Conservation (phyloP, 2,329 filamentous ascomycete genomes). For the Cladosporium sp. region DNA sequence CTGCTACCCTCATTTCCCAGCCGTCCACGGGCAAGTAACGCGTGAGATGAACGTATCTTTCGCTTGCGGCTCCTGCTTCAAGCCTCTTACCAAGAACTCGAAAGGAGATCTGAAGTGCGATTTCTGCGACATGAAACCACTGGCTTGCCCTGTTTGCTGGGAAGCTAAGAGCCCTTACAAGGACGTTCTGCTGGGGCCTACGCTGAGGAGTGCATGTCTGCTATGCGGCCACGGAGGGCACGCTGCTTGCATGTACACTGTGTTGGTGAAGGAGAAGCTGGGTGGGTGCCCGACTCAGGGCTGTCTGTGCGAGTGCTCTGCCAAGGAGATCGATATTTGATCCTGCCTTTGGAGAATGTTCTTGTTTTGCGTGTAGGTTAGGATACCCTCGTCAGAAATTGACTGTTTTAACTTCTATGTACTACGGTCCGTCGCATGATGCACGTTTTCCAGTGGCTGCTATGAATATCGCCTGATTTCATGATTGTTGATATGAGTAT, state of each 20-base stretch:
- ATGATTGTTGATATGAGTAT: no score
- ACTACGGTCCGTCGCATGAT: no score
- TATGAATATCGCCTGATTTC: no score
- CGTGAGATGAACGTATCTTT: constrained; percentile 52
- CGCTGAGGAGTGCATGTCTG: constrained; percentile 52
- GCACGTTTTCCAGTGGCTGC: no score
- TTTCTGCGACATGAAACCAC: constrained; percentile 41
- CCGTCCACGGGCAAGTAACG: constrained; percentile 54
- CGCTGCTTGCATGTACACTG: constrained; percentile 52
- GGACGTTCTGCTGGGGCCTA: constrained; percentile 30
- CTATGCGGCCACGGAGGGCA: constrained; percentile 60
- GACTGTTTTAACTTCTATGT: no score
- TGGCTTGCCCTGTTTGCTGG: constrained; percentile 9
- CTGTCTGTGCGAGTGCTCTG: constrained; percentile 56
- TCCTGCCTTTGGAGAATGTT: not conserved
- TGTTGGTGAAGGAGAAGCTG: constrained; percentile 48
- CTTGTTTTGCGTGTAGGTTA: not conserved
- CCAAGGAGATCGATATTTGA: constrained; percentile 30
- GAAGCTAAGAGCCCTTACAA: not conserved
- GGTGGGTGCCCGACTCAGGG: constrained; percentile 57
- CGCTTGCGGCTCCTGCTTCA: constrained; percentile 54
- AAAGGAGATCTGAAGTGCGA: constrained; percentile 49
- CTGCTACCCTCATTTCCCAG: constrained; percentile 52
- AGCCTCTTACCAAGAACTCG: constrained; percentile 49
- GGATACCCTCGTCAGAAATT: not conserved